phyloP scores from a whole-genome alignment of 768 basidiomycete genomes.

The Hericium rajendrae region DNA sequence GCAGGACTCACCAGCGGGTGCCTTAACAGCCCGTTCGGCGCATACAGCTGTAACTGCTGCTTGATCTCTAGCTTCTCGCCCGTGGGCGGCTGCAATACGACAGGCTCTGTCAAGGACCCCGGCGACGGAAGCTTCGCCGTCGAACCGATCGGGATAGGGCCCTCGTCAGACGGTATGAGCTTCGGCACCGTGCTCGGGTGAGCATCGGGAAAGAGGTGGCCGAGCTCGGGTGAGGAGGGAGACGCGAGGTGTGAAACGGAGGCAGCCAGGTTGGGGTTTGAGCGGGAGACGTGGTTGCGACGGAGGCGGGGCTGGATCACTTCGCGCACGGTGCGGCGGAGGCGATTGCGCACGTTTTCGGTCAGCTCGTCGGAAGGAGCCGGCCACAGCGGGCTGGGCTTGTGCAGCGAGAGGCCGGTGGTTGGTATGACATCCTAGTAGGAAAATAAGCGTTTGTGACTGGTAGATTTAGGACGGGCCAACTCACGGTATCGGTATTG shows the following conservation, averaged over 20 bases:
- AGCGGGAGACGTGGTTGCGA: background rate
- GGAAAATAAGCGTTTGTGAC: background rate
- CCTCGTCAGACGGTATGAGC: constrained; percentile 17
- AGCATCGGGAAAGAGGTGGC: background rate
- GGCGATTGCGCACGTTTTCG: constrained; percentile 40
- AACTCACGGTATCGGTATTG: constrained; percentile 72
- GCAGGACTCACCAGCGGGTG: constrained; percentile 83
- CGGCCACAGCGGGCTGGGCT: constrained; percentile 72
- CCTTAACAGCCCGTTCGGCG: constrained; percentile 62
- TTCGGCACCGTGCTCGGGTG: constrained; percentile 10
- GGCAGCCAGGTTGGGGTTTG: background rate
- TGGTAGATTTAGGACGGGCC: background rate
- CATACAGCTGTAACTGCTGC: constrained; percentile 79
- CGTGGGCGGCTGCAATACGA: constrained; percentile 33
- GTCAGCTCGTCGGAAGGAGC: constrained; percentile 62
- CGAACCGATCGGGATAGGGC: constrained; percentile 39
- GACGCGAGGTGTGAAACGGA: background rate
- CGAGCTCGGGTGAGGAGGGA: background rate
- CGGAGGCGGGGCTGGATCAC: constrained; percentile 30
- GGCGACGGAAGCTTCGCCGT: constrained; percentile 34
- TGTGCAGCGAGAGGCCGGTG: constrained; percentile 71
- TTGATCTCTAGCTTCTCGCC: constrained; percentile 47
- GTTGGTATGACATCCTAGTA: constrained; percentile 67
- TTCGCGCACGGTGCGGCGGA: constrained; percentile 54
- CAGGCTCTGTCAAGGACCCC: constrained; percentile 25